Evolutionary conservation across 805 yeast genomes (phyloP), one percentile per base, ranked within the genome.

Genomic region (Hemisphaericaspora nanyangensis): DNA sequence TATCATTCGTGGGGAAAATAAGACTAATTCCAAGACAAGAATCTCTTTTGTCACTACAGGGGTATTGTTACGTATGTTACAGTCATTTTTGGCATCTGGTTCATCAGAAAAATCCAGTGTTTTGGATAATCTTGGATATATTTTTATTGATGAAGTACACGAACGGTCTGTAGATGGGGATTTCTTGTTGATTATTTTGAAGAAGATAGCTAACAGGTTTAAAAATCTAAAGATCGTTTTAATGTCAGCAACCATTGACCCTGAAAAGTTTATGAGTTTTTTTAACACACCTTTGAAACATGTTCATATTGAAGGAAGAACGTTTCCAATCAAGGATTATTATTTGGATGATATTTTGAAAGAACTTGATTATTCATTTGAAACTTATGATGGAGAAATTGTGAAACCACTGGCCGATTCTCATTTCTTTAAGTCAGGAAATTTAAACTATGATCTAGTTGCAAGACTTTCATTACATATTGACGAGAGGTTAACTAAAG

Each of bases 121-220:
- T 35, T 74, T 85, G 44, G 67, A 71, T 11, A 63, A 74, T 38
- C 61, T 90, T 13, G 79, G 81, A 24, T 85, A 83, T 52, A 76
- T 90, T 28, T 80, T 90, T 29, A 79, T 90, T 29, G 98, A 91
- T 69, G 98, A 91, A 62, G 98, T 91, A n/a, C 98, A 91, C 58
- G 98, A 91, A 61, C 67, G 98, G 48, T 88, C 96, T 0, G 77
- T 90, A 40, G 98, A 91, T 51, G 80, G 90, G 44, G 98, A 91
- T 59, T 80, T 90, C 40, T 67, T 91, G 28, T 66, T 91, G 37
- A 86, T 89, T 37, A 73, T 91, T 34, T 65, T 91, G 45, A 89
- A 86, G 51, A 73, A 72, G 28, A 63, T 88, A 4, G 51, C 81
- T 47, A 53, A 61, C 8, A 70, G 68, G 35, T 72, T 63, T 38